Base-by-base conservation (phyloP, 805 yeast genomes). In the Maudiozyma barnettii region DNA sequence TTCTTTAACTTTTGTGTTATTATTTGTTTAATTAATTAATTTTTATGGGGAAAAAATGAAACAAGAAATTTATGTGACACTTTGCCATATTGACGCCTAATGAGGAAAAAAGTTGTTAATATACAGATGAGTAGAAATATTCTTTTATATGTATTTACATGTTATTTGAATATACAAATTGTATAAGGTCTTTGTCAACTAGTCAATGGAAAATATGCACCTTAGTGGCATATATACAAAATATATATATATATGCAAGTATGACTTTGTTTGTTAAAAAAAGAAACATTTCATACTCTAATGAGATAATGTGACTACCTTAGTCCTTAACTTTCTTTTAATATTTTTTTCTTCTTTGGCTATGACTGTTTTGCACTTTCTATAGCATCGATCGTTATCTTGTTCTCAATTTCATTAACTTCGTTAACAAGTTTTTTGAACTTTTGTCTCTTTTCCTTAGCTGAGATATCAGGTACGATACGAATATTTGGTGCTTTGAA, bases 401-500 rank as follows among this genome's bases (percentile, higher is more conserved):
- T 52, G 37, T 55, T 56, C 45, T 64, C 69, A 30, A 66, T 56
- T 18, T 54, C 52, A 51, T 66, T 64, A 30, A 81, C 81, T 65
- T 73, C 65, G 39, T 64, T 54, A 45, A 76, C 58, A 41, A 84
- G 69, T 47, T 73, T 68, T 43, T 71, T 70, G 58, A 73, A 73
- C 49, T 65, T 68, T 55, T 67, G 64, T 49, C 69, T 66, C 58
- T 76, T 77, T 48, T 72, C 69, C 49, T 64, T 63, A 39, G 73
- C 71, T 46, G 69, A 66, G n/a, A 72, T 70, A 55, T 73, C 79
- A 9, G 48, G 48, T 4, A 39, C 20, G 10, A 52, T 45, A 39
- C 41, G 30, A 31, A 81, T 67, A 54, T 84, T 85, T 4, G 77
- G 69, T 37, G 83, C 78, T 29, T 65, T 69, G 57, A 78, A 84